Evolutionary conservation across 805 yeast genomes (phyloP).

Genomic region (Barnettozyma salicaria): DNA sequence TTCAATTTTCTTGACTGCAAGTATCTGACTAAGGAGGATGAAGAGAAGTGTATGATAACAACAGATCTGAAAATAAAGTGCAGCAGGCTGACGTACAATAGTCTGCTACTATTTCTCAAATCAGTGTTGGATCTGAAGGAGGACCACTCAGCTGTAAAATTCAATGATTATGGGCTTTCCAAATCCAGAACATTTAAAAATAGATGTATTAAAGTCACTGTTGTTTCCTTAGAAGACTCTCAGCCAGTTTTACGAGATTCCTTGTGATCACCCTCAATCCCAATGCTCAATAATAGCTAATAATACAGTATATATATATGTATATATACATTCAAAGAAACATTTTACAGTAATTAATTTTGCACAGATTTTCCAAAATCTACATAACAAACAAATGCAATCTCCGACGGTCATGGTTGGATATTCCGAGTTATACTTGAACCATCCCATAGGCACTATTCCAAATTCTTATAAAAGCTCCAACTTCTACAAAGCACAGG

Average conservation of each 20-base stretch:
- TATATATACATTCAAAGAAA: too few species aligned
- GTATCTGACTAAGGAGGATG: too few species aligned
- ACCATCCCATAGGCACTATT: too few species aligned
- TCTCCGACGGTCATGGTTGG: too few species aligned
- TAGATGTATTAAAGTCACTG: background rate
- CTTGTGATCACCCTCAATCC: background rate
- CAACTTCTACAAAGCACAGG: too few species aligned
- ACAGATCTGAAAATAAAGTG: slow-evolving; percentile 3
- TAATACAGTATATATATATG: background rate
- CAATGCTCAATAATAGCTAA: background rate
- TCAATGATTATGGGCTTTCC: slow-evolving; percentile 1
- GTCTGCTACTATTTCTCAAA: slow-evolving; percentile 2
- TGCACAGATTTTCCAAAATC: too few species aligned
- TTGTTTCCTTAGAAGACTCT: background rate
- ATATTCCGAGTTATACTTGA: too few species aligned
- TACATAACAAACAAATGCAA: too few species aligned
- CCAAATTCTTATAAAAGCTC: too few species aligned
- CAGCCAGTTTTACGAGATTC: slow-evolving; percentile 3
- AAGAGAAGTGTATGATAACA: background rate
- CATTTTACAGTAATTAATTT: too few species aligned
- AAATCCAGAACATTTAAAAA: slow-evolving; percentile 2
- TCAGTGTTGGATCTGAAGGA: slow-evolving; percentile 4
- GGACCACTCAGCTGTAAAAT: background rate
- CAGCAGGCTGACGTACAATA: slow-evolving; percentile 7
- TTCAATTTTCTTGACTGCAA: too few species aligned